These are phyloP conservation scores for Trichophyton verrucosum DNA, from an alignment of 2,329 filamentous ascomycete species.

Conservation along the genomic window DNA sequence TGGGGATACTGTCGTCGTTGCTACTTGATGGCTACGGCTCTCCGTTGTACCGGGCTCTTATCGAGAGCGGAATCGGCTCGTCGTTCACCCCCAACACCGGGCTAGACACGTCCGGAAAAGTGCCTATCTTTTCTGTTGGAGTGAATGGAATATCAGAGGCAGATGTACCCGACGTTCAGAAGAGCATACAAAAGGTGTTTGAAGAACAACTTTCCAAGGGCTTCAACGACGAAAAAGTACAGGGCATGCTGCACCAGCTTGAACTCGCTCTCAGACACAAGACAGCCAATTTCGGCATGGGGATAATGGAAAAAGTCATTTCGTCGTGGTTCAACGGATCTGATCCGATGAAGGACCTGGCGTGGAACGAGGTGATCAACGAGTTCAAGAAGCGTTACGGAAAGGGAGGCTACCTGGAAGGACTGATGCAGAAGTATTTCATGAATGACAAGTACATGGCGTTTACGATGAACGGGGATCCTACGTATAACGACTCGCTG, in stretches of 20 bases:
- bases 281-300: conserved; percentile 88
- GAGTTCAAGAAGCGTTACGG: conserved; percentile 68
- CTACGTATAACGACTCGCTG: conserved; percentile 60
- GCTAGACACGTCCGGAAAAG: conserved; percentile 65
- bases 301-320: conserved; percentile 75
- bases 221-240: conserved; percentile 81
- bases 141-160: conserved; percentile 76
- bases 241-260: conserved; percentile 84
- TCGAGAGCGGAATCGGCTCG: conserved; percentile 79
- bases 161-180: conserved; percentile 65
- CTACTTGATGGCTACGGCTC: conserved; percentile 92
- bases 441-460: conserved; percentile 75
- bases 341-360: conserved; percentile 79
- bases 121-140: conserved; percentile 79
- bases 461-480: conserved; percentile 86
- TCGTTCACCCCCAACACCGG: conserved; percentile 94
- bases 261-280: conserved; percentile 94
- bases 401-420: conserved; percentile 68
- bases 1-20: conserved; percentile 69
- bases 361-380: conserved; percentile 80
- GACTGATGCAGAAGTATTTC: conserved; percentile 77
- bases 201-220: conserved; percentile 58
- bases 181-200: conserved; percentile 60
- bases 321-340: conserved; percentile 92
- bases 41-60: conserved; percentile 74